These are phyloP conservation scores for Taiozyma onychis DNA, from an alignment of 1,139 yeast genomes.

Conservation along the genomic window DNA sequence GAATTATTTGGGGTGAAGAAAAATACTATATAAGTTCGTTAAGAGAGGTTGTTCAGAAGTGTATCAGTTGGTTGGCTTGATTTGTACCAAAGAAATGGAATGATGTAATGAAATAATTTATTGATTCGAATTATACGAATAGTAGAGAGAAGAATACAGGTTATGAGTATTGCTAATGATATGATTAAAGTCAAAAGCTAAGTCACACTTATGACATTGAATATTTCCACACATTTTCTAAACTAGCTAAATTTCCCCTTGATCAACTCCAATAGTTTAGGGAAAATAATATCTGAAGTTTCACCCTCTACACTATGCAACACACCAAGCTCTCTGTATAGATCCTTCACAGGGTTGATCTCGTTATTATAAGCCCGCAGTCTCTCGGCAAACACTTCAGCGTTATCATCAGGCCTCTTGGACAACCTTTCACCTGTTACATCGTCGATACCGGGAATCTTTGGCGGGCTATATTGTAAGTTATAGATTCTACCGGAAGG, in stretches of 20 bases:
- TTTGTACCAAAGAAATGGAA: not conserved
- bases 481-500: constrained; percentile 86
- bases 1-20: constrained; percentile 67
- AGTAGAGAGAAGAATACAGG: too few relatives aligned
- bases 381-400: constrained; percentile 61
- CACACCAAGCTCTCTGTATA: constrained; percentile 48
- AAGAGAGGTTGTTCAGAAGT: constrained; percentile 24
- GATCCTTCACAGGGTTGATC: constrained; percentile 59
- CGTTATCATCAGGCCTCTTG: constrained; percentile 78
- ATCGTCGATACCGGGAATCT: constrained; percentile 74
- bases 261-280: constrained; percentile 49
- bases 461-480: constrained; percentile 84
- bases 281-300: constrained; percentile 79
- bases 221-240: too few relatives aligned
- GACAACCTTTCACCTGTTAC: constrained; percentile 80
- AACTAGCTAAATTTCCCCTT: constrained; percentile 15
- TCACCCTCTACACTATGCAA: constrained; percentile 62
- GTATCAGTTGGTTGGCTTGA: constrained; percentile 20
- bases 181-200: too few relatives aligned
- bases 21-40: constrained; percentile 29
- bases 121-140: too few relatives aligned
- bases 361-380: constrained; percentile 55
- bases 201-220: too few relatives aligned
- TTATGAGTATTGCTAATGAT: too few relatives aligned
- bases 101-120: not conserved